phyloP scores from a whole-genome alignment of 2,329 filamentous ascomycete species.

The Coleophoma eucalyptorum region DNA sequence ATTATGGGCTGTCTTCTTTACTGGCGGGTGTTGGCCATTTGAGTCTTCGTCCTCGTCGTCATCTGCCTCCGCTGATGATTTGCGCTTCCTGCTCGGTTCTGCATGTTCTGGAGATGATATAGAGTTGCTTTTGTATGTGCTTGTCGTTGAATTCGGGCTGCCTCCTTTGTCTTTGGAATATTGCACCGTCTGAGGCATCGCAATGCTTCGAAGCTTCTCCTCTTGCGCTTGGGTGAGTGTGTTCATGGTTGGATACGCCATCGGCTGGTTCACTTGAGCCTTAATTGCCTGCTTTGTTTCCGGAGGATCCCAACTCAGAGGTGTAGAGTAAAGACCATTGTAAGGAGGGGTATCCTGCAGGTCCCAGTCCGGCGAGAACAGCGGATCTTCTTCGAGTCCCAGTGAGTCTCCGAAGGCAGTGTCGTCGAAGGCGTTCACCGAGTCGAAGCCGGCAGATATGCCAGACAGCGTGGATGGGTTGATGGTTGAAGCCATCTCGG shows the following conservation, averaged over 20 bases:
- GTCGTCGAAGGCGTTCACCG: slow-evolving; percentile 17
- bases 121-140: slow-evolving; percentile 37
- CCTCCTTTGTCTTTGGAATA: slow-evolving; percentile 38
- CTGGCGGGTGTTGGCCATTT: slow-evolving; percentile 50
- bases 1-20: slow-evolving; percentile 94
- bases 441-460: slow-evolving; percentile 17
- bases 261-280: slow-evolving; percentile 9
- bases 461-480: slow-evolving; percentile 20
- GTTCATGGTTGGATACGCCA: slow-evolving; percentile 24
- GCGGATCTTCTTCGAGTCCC: slow-evolving; percentile 20
- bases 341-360: slow-evolving; percentile 22
- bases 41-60: slow-evolving; percentile 59
- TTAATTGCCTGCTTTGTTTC: slow-evolving; percentile 15
- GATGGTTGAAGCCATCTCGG: slow-evolving; percentile 16
- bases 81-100: slow-evolving; percentile 58
- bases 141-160: slow-evolving; percentile 52
- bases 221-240: slow-evolving; percentile 54
- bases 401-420: slow-evolving; percentile 18
- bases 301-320: slow-evolving; percentile 26
- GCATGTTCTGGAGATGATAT: slow-evolving; percentile 59
- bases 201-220: slow-evolving; percentile 58
- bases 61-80: slow-evolving; percentile 53
- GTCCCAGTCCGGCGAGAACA: slow-evolving; percentile 23
- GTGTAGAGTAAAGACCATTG: slow-evolving; percentile 26
- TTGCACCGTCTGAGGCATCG: slow-evolving; percentile 60